Evolutionary conservation across 73 alveolate genomes (phyloP).

Genomic region (Paramecium sonneborni): DNA sequence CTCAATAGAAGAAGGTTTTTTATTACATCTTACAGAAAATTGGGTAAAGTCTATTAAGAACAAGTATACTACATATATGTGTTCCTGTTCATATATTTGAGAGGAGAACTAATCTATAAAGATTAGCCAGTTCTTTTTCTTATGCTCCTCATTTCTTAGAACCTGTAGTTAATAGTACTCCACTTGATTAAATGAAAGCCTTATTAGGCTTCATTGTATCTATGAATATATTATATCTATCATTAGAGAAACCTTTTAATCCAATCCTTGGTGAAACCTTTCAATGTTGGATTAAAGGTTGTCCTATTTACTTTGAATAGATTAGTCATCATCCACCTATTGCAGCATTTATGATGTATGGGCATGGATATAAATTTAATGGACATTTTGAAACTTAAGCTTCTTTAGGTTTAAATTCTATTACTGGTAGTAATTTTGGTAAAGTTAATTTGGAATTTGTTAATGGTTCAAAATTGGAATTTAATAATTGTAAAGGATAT

Average conservation of each 20-base stretch:
- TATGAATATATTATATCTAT: conserved; percentile 56
- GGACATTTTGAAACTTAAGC: conserved; percentile 65
- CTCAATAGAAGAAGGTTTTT: conserved; percentile 69
- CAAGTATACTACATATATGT: conserved; percentile 71
- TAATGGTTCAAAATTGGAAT: not conserved
- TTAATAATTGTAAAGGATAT: not conserved
- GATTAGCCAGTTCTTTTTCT: conserved; percentile 62
- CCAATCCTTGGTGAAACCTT: conserved; percentile 89
- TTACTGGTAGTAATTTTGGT: conserved; percentile 52
- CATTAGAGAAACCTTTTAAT: conserved; percentile 83
- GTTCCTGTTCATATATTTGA: conserved; percentile 81
- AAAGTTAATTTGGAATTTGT: not conserved
- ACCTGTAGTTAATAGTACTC: conserved; percentile 70
- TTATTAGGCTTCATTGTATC: conserved; percentile 68
- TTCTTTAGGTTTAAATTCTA: conserved; percentile 35
- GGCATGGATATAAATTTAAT: conserved; percentile 34
- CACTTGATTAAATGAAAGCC: conserved; percentile 73
- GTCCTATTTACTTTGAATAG: conserved; percentile 55
- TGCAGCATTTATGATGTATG: conserved; percentile 51
- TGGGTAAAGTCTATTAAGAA: conserved; percentile 72
- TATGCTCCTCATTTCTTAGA: conserved; percentile 75
- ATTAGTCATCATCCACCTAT: conserved; percentile 69
- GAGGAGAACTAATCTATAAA: conserved; percentile 69
- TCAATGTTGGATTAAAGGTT: conserved; percentile 73
- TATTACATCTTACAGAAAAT: conserved; percentile 71